phyloP scores from a whole-genome alignment of 495 filamentous ascomycete species.

The Stereocaulon alpinum region DNA sequence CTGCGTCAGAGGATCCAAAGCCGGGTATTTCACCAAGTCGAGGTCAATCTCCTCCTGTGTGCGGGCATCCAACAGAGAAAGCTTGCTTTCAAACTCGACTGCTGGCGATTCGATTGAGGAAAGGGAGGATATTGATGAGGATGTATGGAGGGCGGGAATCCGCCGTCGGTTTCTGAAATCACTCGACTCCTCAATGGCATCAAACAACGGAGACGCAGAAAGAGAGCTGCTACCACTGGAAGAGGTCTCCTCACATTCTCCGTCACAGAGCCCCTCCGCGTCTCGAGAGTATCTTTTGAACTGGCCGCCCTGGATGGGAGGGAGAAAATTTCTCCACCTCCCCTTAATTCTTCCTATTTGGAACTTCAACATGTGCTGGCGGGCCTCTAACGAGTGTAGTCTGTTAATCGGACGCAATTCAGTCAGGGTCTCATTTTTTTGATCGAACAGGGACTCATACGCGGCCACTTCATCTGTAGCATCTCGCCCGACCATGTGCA shows the following conservation, averaged over 20 bases:
- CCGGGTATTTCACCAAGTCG: conserved; percentile 73
- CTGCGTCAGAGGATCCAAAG: conserved; percentile 66
- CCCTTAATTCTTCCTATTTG: conserved; percentile 78
- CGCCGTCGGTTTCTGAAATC: conserved; percentile 28
- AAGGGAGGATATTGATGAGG: conserved; percentile 30
- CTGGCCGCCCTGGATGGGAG: conserved; percentile 84
- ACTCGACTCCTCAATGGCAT: conserved; percentile 36
- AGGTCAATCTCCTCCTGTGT: conserved; percentile 66
- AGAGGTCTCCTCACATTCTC: conserved; percentile 33
- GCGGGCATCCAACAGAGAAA: conserved; percentile 60
- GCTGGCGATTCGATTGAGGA: conserved; percentile 37
- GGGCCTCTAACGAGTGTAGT: conserved; percentile 72
- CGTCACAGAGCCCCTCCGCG: conserved; percentile 12
- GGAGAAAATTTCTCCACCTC: conserved; percentile 77
- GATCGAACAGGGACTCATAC: conserved; percentile 41
- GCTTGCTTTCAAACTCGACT: conserved; percentile 36
- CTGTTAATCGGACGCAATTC: conserved; percentile 33
- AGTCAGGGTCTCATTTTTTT: no score
- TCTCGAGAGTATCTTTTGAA: conserved; percentile 52
- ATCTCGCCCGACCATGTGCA: conserved; percentile 94
- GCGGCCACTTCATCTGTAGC: conserved; percentile 90
- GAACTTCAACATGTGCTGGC: conserved; percentile 65
- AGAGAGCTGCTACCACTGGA: conserved; percentile 35
- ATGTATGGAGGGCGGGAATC: conserved; percentile 16
- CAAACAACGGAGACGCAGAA: conserved; percentile 58